These are phyloP conservation scores for Plenodomus tracheiphilus DNA, from an alignment of 2,329 filamentous ascomycete genomes.

Conservation along the genomic window DNA sequence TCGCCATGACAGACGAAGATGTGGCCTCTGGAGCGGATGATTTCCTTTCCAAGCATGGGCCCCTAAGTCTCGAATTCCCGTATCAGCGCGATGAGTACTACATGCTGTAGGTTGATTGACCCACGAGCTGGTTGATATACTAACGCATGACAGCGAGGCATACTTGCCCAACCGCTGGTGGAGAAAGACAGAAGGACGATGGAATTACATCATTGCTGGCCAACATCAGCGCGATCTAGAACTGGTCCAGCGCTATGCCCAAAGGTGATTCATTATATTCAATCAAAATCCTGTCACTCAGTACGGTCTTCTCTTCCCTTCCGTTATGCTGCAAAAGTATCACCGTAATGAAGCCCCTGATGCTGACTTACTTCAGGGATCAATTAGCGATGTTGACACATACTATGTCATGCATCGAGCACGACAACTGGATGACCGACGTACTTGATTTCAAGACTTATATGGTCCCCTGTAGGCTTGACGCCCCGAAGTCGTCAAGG, in stretches of 20 bases:
- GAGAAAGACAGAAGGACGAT: slow-evolving; percentile 50
- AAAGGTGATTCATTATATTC: slow-evolving; percentile 5
- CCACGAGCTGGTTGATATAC: background rate
- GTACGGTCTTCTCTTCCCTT: no score
- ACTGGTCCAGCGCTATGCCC: slow-evolving; percentile 22
- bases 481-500: no score
- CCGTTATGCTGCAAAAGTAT: no score
- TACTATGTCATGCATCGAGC: no score
- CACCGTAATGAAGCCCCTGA: no score
- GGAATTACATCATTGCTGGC: slow-evolving; percentile 53
- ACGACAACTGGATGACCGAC: no score
- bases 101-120: slow-evolving; percentile 49
- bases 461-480: no score
- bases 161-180: slow-evolving; percentile 62
- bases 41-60: slow-evolving; percentile 57
- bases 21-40: slow-evolving; percentile 51
- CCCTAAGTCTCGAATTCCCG: slow-evolving; percentile 57
- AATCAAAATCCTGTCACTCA: no score
- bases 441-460: no score
- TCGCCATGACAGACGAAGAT: slow-evolving; percentile 53
- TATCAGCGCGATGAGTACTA: slow-evolving; percentile 63
- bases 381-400: no score
- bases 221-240: slow-evolving; percentile 48
- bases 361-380: no score
- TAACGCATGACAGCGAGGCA: slow-evolving; percentile 42